These are phyloP conservation scores for Epichloe hybrida DNA, from an alignment of 2,329 filamentous ascomycete genomes.

Conservation along the genomic window DNA sequence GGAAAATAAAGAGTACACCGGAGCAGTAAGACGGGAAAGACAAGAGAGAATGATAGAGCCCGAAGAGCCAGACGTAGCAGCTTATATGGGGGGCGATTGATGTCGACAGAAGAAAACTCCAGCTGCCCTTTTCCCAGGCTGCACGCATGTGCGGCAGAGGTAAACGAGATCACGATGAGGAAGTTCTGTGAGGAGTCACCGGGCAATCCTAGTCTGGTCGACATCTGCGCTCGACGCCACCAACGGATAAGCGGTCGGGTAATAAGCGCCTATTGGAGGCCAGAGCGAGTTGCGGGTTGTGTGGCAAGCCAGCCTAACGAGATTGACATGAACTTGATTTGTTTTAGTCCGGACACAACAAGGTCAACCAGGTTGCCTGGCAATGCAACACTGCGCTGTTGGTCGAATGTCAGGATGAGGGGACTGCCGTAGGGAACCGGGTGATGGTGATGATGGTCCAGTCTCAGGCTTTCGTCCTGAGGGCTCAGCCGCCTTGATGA, in stretches of 20 bases:
- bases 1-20: too few species aligned
- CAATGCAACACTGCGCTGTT: too few species aligned
- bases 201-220: background rate
- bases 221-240: constrained; percentile 1
- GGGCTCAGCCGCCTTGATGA: too few species aligned
- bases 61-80: background rate
- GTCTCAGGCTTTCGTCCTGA: too few species aligned
- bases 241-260: background rate
- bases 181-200: constrained; percentile 5
- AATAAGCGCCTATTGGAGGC: background rate
- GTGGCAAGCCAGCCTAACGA: background rate
- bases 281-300: background rate
- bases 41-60: background rate
- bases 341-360: too few species aligned
- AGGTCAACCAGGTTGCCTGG: too few species aligned
- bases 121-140: background rate
- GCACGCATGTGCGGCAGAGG: background rate
- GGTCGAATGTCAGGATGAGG: too few species aligned
- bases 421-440: too few species aligned
- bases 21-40: background rate
- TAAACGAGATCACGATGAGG: background rate
- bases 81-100: background rate
- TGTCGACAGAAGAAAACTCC: background rate
- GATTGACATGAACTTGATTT: too few species aligned
- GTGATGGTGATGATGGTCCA: too few species aligned